Evolutionary conservation across 352 stramenopile genomes (phyloP).

Genomic region (Phytophthora fragariaefolia): DNA sequence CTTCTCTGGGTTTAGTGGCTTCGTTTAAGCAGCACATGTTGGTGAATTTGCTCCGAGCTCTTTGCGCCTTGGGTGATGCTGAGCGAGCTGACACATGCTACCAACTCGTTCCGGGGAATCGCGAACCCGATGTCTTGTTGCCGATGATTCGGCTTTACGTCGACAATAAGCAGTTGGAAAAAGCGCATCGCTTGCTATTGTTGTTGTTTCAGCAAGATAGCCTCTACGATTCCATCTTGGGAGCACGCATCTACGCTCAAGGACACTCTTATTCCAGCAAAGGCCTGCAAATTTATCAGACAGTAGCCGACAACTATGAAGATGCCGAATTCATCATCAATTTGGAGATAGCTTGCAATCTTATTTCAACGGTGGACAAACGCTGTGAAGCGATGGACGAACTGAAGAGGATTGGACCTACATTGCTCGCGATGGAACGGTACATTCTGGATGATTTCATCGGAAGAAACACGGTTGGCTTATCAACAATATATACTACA

Average conservation of each 20-base stretch:
- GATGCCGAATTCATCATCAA: slow-evolving; percentile 62
- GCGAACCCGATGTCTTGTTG: slow-evolving; percentile 46
- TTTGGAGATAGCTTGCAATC: slow-evolving; percentile 67
- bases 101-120: slow-evolving; percentile 43
- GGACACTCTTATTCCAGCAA: slow-evolving; percentile 54
- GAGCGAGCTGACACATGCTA: slow-evolving; percentile 72
- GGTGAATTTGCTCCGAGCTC: slow-evolving; percentile 54
- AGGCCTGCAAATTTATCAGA: slow-evolving; percentile 64
- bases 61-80: slow-evolving; percentile 54
- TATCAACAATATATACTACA: slow-evolving; percentile 14
- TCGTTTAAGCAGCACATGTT: slow-evolving; percentile 58
- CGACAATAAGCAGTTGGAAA: slow-evolving; percentile 50
- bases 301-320: slow-evolving; percentile 67
- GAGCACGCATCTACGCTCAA: slow-evolving; percentile 53
- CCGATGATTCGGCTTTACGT: slow-evolving; percentile 72
- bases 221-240: slow-evolving; percentile 51
- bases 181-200: slow-evolving; percentile 48
- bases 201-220: slow-evolving; percentile 65
- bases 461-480: background rate
- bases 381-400: slow-evolving; percentile 49
- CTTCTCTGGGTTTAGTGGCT: slow-evolving; percentile 22
- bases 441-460: slow-evolving; percentile 16
- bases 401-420: slow-evolving; percentile 41
- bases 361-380: slow-evolving; percentile 45
- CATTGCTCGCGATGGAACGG: slow-evolving; percentile 39